Evolutionary conservation across 192 early-diverging fungal genomes (phyloP).

Genomic region (Mortierella hygrophila): DNA sequence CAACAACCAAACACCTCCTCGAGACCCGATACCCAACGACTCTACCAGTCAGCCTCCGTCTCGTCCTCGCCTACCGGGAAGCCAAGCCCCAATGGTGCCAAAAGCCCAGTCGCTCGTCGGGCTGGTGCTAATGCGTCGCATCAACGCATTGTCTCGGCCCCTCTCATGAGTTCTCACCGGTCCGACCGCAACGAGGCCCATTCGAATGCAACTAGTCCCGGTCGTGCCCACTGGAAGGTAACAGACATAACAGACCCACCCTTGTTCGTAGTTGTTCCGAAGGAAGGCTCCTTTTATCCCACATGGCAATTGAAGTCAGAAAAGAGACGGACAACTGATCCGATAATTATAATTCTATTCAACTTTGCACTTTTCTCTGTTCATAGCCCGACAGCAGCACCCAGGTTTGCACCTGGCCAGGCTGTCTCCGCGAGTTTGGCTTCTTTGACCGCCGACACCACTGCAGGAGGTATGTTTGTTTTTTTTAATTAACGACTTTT

Average conservation of each 20-base stretch:
- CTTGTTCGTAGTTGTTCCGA: background rate
- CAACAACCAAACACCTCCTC: conserved; percentile 22
- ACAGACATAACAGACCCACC: background rate
- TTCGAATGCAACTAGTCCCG: conserved; percentile 16
- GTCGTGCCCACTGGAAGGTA: conserved; percentile 57
- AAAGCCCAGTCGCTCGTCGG: conserved; percentile 3
- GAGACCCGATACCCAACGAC: conserved; percentile 12
- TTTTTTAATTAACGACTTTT: background rate
- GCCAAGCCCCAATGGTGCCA: background rate
- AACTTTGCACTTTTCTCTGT: background rate
- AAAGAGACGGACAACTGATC: background rate
- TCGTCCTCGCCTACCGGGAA: conserved; percentile 30
- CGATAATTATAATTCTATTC: background rate
- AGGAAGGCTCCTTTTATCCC: background rate
- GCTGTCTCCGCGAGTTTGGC: conserved; percentile 46
- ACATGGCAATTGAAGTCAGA: background rate
- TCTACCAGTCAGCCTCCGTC: conserved; percentile 14
- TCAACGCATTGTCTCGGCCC: conserved; percentile 33
- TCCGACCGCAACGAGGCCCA: background rate
- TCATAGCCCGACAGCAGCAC: conserved; percentile 44
- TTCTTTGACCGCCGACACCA: conserved; percentile 54
- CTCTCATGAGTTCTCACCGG: conserved; percentile 29
- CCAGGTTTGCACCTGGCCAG: conserved; percentile 47
- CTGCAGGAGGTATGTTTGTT: conserved; percentile 37
- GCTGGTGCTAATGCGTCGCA: conserved; percentile 14